These are phyloP conservation scores for Podospora pseudopauciseta DNA, from an alignment of 495 filamentous ascomycete species.

Conservation along the genomic window DNA sequence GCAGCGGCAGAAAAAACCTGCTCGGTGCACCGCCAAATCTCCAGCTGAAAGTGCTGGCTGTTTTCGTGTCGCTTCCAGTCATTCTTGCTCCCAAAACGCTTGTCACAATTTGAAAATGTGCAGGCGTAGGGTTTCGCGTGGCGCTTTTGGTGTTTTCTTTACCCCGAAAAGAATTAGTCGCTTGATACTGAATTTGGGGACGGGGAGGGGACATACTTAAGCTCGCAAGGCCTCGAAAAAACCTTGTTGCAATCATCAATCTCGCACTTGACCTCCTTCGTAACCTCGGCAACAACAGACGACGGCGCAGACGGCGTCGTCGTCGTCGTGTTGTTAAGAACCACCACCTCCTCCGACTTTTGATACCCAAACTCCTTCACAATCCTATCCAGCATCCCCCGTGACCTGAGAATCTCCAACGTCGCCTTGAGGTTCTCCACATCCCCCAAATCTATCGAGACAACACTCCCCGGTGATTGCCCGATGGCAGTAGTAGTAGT, in stretches of 20 bases:
- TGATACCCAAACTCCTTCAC: constrained; percentile 35
- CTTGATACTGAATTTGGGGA: no score
- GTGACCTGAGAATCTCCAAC: constrained; percentile 14
- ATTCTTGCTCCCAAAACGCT: constrained; percentile 84
- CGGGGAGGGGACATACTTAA: constrained; percentile 55
- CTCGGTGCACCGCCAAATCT: constrained; percentile 72
- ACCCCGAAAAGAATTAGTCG: background rate
- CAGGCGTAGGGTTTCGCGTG: constrained; percentile 87
- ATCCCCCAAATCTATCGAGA: constrained; percentile 23
- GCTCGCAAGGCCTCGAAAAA: constrained; percentile 60
- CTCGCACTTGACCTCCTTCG: constrained; percentile 37
- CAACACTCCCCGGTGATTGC: background rate
- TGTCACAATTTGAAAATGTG: constrained; percentile 69
- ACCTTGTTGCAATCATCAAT: constrained; percentile 48
- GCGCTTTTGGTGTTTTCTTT: constrained; percentile 82
- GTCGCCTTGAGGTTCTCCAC: constrained; percentile 12
- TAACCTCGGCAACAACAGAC: constrained; percentile 9
- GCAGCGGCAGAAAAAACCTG: background rate
- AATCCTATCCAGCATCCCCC: constrained; percentile 25
- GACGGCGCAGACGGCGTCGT: background rate
- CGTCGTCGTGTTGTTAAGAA: constrained; percentile 1
- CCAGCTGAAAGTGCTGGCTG: constrained; percentile 72
- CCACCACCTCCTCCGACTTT: constrained; percentile 19
- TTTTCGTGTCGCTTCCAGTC: constrained; percentile 98
- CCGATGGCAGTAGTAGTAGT: background rate